Conservation (phyloP, 176 grass and related monocot species). For the Oryza glaberrima region DNA sequence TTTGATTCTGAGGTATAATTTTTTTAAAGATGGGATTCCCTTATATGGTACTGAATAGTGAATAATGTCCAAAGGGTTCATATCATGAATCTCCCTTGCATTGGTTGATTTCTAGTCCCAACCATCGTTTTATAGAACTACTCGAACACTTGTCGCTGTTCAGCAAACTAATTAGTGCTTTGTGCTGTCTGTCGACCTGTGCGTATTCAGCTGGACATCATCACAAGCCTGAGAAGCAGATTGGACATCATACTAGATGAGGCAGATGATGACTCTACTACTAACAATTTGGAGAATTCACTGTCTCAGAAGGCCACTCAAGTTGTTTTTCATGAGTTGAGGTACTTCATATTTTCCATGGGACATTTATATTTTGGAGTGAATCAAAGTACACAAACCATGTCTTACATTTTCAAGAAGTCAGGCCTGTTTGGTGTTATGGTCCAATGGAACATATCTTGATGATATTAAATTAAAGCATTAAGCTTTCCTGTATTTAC, state of each 20-base stretch:
- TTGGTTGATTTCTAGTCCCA: slow-evolving; percentile 22
- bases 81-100: not conserved
- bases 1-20: not conserved
- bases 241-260: slow-evolving; percentile 83
- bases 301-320: slow-evolving; percentile 54
- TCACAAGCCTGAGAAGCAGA: slow-evolving; percentile 76
- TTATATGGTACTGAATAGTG: not conserved
- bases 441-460: not conserved
- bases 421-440: not conserved
- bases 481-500: not conserved
- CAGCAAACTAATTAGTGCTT: slow-evolving; percentile 9
- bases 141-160: not conserved
- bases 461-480: not conserved
- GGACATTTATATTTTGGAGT: slow-evolving; percentile 32
- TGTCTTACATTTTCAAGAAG: slow-evolving; percentile 22
- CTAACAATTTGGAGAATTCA: slow-evolving; percentile 33
- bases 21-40: not conserved
- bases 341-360: slow-evolving; percentile 45
- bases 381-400: not conserved
- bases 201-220: slow-evolving; percentile 63
- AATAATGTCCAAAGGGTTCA: slow-evolving; percentile 22
- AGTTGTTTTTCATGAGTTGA: slow-evolving; percentile 71
- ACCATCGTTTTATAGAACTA: not conserved
- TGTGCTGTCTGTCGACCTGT: slow-evolving; percentile 22
- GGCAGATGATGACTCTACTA: slow-evolving; percentile 53